Base-by-base conservation (phyloP, 345 rosid genomes). In the Erysimum cheiranthoides region DNA sequence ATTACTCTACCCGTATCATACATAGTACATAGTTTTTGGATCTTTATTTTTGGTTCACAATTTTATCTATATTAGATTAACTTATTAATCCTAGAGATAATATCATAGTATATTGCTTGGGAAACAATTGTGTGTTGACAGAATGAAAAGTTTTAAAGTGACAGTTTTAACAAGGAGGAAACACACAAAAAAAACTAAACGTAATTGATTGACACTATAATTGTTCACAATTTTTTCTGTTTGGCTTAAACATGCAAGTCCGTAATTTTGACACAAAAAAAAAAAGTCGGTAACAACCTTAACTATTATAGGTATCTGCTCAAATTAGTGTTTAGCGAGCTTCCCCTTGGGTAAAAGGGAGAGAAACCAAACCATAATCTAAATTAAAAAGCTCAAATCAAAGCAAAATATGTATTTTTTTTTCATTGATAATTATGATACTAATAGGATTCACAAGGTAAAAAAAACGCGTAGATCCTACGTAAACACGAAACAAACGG, bases 381-480 rank as follows among this genome's bases (percentile, higher is more conserved):
- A 36, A 40, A 17, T 21, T 4, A 70, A 43, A 43, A 8, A 35
- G 57, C 43, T 45, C 8, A 39, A 31, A 39, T 56, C 12, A 57
- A 28, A 12, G 13, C 28, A 50, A 31, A 31, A 17, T 36, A 30
- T 2, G 8, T 13, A 49, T 12, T 14, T 12, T 31, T 3, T 21
- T 50, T 32, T 27, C 52, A 69, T 61, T 53, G 11, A 70, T 43
- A 5, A 42, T 13, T 13, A 21, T 53, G 25, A 65, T 50, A 60
- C 25, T 12, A 6, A 75, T 62, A 46, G 61, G 80, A 77, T 77
- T 71, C 56, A 70, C 66, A 64, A 64, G 45, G 71, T 62, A 13
- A 59, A 71, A 71, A 52, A 27, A 52, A 66, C 45, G 49, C 64
- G 69, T 52, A 66, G 53, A 73, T 78, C 78, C 78, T 61, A 51